phyloP scores from a whole-genome alignment of 495 filamentous ascomycete species.

The Rostrohypoxylon terebratum region DNA sequence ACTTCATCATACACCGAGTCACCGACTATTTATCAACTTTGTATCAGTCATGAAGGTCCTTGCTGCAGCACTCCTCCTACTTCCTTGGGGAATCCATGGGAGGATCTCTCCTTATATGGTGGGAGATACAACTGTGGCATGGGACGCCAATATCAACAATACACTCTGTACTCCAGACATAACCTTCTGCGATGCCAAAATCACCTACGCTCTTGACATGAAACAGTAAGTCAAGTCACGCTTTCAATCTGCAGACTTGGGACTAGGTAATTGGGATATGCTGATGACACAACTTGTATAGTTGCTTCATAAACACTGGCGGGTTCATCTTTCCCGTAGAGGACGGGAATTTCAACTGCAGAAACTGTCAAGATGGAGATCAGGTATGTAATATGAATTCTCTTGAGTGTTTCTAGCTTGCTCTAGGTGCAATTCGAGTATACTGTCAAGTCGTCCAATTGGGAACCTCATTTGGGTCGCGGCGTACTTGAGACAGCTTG shows the following conservation, averaged over 20 bases:
- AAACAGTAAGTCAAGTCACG: background rate
- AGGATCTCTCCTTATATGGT: background rate
- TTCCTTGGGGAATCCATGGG: slow-evolving; percentile 3
- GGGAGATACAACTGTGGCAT: background rate
- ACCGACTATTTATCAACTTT: background rate
- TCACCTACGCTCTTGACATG: background rate
- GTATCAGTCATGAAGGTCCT: slow-evolving; percentile 3
- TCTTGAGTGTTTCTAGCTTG: background rate
- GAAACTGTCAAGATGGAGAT: background rate
- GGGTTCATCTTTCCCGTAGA: background rate
- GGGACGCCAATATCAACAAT: background rate
- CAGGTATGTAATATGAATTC: background rate
- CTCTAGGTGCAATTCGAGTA: background rate
- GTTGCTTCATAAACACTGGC: background rate
- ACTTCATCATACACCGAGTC: background rate
- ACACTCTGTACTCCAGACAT: background rate
- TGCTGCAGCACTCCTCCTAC: background rate
- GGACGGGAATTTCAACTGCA: background rate
- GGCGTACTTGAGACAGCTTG: too few relatives aligned
- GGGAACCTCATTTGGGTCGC: too few relatives aligned
- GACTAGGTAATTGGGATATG: background rate
- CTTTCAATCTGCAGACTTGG: background rate
- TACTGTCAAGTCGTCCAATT: background rate
- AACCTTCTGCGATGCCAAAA: background rate
- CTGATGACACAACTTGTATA: background rate